Percentiles rank a stretch among this genome's conserved stretches.
phyloP scores from a whole-genome alignment of 345 rosid species.

The Brassica rapa region DNA sequence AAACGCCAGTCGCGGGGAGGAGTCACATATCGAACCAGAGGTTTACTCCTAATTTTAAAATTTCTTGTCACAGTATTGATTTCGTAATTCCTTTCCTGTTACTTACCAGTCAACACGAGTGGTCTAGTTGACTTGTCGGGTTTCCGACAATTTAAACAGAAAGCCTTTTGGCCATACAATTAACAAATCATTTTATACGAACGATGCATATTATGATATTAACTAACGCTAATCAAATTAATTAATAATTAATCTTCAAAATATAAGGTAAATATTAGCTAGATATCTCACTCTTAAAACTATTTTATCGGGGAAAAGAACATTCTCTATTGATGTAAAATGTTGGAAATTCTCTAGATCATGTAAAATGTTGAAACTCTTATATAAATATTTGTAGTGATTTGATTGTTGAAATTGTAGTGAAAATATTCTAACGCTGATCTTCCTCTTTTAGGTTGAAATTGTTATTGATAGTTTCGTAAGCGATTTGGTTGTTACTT shows the following conservation, averaged over 20 bases:
- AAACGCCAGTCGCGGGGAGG: conserved; percentile 37
- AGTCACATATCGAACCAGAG: conserved; percentile 10
- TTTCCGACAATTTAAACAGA: conserved; percentile 8
- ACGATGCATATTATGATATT: conserved; percentile 19
- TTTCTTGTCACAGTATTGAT: background rate
- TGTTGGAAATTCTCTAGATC: no score
- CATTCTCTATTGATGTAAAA: no score
- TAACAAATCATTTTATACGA: background rate
- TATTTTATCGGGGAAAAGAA: background rate
- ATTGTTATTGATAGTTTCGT: no score
- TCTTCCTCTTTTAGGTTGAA: no score
- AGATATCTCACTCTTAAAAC: background rate
- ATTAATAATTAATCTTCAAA: background rate
- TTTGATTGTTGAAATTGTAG: no score
- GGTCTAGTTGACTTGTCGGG: conserved; percentile 28
- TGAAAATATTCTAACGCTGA: no score
- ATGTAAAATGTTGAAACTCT: no score
- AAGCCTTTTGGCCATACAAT: conserved; percentile 7
- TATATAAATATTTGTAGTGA: no score
- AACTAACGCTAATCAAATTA: background rate
- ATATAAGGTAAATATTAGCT: background rate
- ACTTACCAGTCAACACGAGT: conserved; percentile 30
- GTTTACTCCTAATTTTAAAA: background rate
- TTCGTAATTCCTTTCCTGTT: background rate
- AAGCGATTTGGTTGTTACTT: no score